Evolutionary conservation across 352 stramenopile genomes (phyloP).

Genomic region (Globisporangium radiosum): DNA sequence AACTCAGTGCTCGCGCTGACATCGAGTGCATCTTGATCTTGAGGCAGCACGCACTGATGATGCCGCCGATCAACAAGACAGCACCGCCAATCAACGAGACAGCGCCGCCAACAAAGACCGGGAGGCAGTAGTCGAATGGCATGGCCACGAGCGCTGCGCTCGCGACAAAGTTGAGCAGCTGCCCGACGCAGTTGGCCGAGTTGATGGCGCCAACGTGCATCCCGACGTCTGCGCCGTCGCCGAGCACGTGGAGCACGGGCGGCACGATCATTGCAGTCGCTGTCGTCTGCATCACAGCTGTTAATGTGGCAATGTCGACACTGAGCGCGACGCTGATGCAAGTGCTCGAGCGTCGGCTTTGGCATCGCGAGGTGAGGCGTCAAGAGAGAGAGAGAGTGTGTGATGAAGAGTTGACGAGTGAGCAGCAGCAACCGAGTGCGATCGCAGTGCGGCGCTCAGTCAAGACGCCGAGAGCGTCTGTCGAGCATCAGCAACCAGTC

Average conservation of each 20-base stretch:
- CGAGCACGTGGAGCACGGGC: slow-evolving; percentile 40
- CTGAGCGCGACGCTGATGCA: slow-evolving; percentile 21
- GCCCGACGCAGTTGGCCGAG: slow-evolving; percentile 40
- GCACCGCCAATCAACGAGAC: slow-evolving; percentile 45
- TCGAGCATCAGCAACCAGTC: no score
- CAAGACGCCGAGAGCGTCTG: no score
- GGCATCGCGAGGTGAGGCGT: no score
- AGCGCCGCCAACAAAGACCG: slow-evolving; percentile 20
- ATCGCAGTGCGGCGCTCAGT: no score
- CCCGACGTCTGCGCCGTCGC: slow-evolving; percentile 28
- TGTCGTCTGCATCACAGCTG: slow-evolving; percentile 32
- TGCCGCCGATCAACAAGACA: slow-evolving; percentile 44
- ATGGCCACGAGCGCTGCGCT: slow-evolving; percentile 28
- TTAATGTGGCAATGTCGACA: slow-evolving; percentile 13
- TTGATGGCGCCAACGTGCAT: slow-evolving; percentile 51
- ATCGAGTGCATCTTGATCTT: slow-evolving; percentile 76
- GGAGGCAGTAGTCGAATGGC: slow-evolving; percentile 18
- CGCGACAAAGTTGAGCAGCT: slow-evolving; percentile 46
- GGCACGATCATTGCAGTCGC: slow-evolving; percentile 45
- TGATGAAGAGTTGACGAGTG: no score
- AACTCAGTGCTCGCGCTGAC: slow-evolving; percentile 15
- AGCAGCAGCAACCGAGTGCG: no score
- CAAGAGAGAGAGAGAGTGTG: no score
- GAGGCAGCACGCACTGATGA: slow-evolving; percentile 56
- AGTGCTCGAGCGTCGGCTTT: no score